Evolutionary conservation across 2,329 filamentous ascomycete species (phyloP).

Genomic region (Penicillium sumatraense): DNA sequence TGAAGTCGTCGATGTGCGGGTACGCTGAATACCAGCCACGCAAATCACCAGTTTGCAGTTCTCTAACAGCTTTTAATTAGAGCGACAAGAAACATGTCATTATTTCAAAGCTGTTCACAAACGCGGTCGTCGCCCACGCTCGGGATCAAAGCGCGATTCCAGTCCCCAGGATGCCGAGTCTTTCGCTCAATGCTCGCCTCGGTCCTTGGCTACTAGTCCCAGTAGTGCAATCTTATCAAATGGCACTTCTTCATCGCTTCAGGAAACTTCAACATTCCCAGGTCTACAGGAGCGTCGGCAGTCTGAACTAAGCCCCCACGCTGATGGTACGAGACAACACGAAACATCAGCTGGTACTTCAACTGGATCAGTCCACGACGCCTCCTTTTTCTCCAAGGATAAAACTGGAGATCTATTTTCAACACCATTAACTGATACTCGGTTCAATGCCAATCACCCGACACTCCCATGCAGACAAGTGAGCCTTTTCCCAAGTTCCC

Average conservation of each 20-base stretch:
- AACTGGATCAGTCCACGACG: neutral
- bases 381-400: neutral
- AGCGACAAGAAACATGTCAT: slow-evolving; percentile 23
- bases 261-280: neutral
- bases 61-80: slow-evolving; percentile 8
- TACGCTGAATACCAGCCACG: neutral
- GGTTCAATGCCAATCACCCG: neutral
- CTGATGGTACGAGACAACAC: neutral
- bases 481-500: neutral
- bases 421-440: neutral
- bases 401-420: neutral
- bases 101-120: slow-evolving; percentile 29
- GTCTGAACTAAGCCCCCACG: neutral
- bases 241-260: slow-evolving; percentile 1
- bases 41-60: neutral
- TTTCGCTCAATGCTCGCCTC: neutral
- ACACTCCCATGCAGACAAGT: neutral
- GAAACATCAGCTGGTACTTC: neutral
- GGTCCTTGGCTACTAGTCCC: slow-evolving; percentile 4
- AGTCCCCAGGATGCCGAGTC: neutral
- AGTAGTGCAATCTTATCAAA: slow-evolving; percentile 5
- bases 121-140: slow-evolving; percentile 24
- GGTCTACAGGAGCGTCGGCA: neutral
- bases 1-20: slow-evolving; percentile 27
- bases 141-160: slow-evolving; percentile 1